phyloP scores from a whole-genome alignment of 2,329 filamentous ascomycete genomes.

The Sclerotinia spermophila region DNA sequence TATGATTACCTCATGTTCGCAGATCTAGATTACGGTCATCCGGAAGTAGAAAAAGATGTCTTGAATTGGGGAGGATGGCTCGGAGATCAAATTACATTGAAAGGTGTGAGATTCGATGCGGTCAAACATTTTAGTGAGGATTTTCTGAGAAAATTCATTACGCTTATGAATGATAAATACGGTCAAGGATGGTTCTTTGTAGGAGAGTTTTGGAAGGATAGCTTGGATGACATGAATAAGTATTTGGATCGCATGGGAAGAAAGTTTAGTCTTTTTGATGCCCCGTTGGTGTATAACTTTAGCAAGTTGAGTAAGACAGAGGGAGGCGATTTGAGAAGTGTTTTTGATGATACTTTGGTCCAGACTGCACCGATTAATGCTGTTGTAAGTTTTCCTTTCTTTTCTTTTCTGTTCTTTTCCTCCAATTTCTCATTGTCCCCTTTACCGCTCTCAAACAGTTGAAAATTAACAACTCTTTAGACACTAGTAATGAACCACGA shows the following conservation, averaged over 20 bases:
- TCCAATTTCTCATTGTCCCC: not conserved
- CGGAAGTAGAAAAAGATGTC: constrained; percentile 61
- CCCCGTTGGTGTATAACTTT: constrained; percentile 66
- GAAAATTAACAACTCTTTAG: constrained; percentile 31
- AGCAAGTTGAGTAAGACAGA: constrained; percentile 53
- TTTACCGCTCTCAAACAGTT: too few relatives aligned
- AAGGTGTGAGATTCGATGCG: constrained; percentile 68
- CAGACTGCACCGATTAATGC: constrained; percentile 50
- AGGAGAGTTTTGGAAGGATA: constrained; percentile 66
- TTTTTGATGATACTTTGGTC: constrained; percentile 61
- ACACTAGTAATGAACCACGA: constrained; percentile 73
- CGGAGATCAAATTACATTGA: constrained; percentile 54
- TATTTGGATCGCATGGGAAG: constrained; percentile 58
- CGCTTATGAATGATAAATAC: constrained; percentile 48
- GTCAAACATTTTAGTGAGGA: constrained; percentile 67
- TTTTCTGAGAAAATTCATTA: constrained; percentile 65
- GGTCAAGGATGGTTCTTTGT: constrained; percentile 60
- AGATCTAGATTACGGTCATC: constrained; percentile 62
- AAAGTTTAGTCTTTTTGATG: constrained; percentile 62
- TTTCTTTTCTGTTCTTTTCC: not conserved
- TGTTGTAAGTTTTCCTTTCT: constrained; percentile 44
- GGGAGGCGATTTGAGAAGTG: constrained; percentile 56
- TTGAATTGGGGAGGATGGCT: constrained; percentile 68
- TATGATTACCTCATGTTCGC: constrained; percentile 71
- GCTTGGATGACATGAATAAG: constrained; percentile 50